Base-by-base conservation (phyloP, 352 stramenopile genomes). In the Pythium phragmitis region DNA sequence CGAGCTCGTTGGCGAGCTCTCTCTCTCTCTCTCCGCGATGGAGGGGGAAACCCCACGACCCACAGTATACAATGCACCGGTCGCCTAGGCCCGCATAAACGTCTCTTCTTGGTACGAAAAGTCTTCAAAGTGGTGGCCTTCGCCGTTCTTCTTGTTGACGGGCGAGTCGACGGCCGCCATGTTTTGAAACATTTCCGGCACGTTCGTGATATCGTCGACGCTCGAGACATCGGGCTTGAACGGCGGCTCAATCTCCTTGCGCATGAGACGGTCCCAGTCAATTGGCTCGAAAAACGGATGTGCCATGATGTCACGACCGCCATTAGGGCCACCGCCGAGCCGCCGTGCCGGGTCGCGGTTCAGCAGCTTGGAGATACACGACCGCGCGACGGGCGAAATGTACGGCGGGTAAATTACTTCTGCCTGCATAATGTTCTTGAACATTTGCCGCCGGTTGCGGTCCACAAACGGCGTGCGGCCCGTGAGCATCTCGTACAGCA, bases 271-370 rank as follows among this genome's bases (percentile, higher is more conserved):
- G 63, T 96, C 87, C 87, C 87, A 96, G 60, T 96, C 86, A 48
- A 96, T 94, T 0, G 73, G 19, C 62, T 91, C 82, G 62, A 85
- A 96, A 55, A 96, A 96, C 48, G 84, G 82, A 52, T 96, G 86
- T 16, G 84, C 85, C 87, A 96, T 96, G 51, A 96, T 96, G 51
- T 96, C 86, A 13, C 79, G 77, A 0, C 87, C 87, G n/a, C 87
- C 87, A 34, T 90, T 92, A 7, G 85, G 81, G 0, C 88, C 88
- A 2, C 83, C 81, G n/a, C 97, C 97, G 21, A 99, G 84, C 49
- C 97, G 85, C 57, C 88, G 87, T 33, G 82, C 77, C 28, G 96
- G 92, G 60, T 99, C 89, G 60, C 98, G 98, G 54, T 97, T 94
- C 39, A 99, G 72, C 52, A 99, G 68, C 70, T 92, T 93, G 7